These are phyloP conservation scores for Yarrowia sp. DNA, from an alignment of 805 yeast genomes.

Conservation along the genomic window DNA sequence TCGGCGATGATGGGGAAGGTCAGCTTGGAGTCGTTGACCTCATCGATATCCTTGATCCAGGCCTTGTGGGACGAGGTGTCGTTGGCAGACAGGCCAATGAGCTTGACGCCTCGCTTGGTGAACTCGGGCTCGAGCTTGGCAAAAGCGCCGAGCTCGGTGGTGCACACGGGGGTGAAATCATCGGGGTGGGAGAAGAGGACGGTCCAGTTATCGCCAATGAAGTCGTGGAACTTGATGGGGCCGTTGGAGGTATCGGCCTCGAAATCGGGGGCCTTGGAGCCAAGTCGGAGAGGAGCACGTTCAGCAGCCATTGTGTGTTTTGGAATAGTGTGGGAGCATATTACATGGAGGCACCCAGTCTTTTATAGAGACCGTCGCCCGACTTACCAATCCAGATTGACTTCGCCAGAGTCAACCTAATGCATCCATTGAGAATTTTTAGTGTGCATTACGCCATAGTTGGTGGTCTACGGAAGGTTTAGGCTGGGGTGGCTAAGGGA, in stretches of 20 bases:
- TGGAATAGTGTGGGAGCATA: not conserved
- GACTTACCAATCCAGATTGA: constrained; percentile 3
- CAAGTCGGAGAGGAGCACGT: constrained; percentile 56
- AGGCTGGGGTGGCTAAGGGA: constrained; percentile 6
- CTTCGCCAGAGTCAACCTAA: constrained; percentile 18
- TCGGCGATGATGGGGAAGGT: constrained; percentile 91
- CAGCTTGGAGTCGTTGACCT: constrained; percentile 72
- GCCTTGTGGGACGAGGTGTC: constrained; percentile 75
- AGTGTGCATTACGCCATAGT: constrained; percentile 27
- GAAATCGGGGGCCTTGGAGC: constrained; percentile 87
- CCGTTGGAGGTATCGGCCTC: constrained; percentile 81
- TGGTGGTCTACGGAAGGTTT: not conserved
- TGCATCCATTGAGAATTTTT: constrained; percentile 24
- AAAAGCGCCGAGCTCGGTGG: constrained; percentile 94
- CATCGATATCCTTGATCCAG: constrained; percentile 94
- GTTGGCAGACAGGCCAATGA: constrained; percentile 89
- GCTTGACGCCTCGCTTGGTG: constrained; percentile 79
- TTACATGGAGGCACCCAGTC: not conserved
- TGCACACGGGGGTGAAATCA: constrained; percentile 95
- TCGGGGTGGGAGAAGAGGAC: constrained; percentile 93
- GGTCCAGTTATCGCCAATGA: constrained; percentile 81
- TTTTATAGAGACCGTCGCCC: not conserved
- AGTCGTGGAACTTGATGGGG: constrained; percentile 81
- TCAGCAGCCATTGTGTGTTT: constrained; percentile 12
- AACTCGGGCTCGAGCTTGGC: constrained; percentile 90